Percentiles rank a stretch among this genome's conserved stretches.
Evolutionary conservation across 495 filamentous ascomycete genomes (phyloP).

Genomic region (Choiromyces venosus): DNA sequence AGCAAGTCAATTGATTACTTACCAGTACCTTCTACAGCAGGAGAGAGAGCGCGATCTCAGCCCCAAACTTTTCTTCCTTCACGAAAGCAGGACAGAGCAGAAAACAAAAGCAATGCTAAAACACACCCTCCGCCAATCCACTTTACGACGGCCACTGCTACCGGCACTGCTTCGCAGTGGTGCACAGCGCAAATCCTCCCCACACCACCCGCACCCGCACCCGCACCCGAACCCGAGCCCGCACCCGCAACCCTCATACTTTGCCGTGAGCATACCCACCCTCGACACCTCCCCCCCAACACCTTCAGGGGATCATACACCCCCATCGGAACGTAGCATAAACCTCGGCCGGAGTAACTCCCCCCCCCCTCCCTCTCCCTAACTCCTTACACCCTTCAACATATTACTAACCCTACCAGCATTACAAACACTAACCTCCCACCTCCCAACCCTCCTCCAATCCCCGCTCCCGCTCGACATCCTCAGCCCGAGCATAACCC

Average conservation of each 20-base stretch:
- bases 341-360: background rate
- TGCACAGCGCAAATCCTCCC: background rate
- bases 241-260: background rate
- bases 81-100: background rate
- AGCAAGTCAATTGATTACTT: background rate
- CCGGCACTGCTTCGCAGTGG: too few species aligned
- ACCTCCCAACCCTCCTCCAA: conserved; percentile 77
- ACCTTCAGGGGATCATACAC: background rate
- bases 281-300: background rate
- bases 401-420: conserved; percentile 50
- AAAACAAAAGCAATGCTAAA: background rate
- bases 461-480: conserved; percentile 76
- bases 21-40: too few species aligned
- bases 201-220: too few species aligned
- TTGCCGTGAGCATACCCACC: background rate
- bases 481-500: conserved; percentile 80
- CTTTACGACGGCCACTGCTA: background rate
- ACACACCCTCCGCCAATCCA: background rate
- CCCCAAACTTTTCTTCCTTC: background rate
- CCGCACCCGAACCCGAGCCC: too few species aligned
- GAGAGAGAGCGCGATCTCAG: background rate
- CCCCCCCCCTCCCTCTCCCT: background rate
- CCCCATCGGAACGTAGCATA: background rate
- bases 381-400: background rate
- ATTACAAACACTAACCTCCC: conserved; percentile 75